These are phyloP conservation scores for Yamadazyma dendronema DNA, from an alignment of 1,139 yeast species.

Conservation along the genomic window DNA sequence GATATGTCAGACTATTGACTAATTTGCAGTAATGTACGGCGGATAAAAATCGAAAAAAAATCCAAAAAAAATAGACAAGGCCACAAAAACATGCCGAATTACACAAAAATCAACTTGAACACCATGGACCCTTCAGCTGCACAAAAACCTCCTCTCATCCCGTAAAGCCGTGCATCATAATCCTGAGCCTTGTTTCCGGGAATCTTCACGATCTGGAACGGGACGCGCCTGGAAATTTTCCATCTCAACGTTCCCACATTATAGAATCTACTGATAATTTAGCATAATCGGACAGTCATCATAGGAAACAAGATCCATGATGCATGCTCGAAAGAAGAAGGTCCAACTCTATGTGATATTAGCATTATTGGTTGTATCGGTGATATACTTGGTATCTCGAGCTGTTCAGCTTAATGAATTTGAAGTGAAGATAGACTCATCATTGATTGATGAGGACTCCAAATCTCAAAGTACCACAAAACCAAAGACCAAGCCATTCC, in stretches of 20 bases:
- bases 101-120: no score
- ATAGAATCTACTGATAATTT: no score
- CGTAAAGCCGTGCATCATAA: no score
- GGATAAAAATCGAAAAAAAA: no score
- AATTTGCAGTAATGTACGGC: no score
- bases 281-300: no score
- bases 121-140: no score
- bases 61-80: no score
- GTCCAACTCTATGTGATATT: conserved; percentile 3
- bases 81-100: no score
- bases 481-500: conserved; percentile 14
- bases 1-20: no score
- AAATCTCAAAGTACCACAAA: conserved; percentile 2
- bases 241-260: not conserved
- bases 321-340: conserved; percentile 4
- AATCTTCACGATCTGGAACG: not conserved
- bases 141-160: no score
- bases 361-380: conserved; percentile 2
- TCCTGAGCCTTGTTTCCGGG: not conserved
- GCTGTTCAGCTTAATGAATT: conserved; percentile 8
- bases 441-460: conserved; percentile 6
- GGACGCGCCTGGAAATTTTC: not conserved
- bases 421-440: conserved; percentile 12
- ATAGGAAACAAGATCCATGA: no score
- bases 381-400: conserved; percentile 2